Evolutionary conservation across 805 yeast species (phyloP).

Genomic region (Yarrowia sp.): DNA sequence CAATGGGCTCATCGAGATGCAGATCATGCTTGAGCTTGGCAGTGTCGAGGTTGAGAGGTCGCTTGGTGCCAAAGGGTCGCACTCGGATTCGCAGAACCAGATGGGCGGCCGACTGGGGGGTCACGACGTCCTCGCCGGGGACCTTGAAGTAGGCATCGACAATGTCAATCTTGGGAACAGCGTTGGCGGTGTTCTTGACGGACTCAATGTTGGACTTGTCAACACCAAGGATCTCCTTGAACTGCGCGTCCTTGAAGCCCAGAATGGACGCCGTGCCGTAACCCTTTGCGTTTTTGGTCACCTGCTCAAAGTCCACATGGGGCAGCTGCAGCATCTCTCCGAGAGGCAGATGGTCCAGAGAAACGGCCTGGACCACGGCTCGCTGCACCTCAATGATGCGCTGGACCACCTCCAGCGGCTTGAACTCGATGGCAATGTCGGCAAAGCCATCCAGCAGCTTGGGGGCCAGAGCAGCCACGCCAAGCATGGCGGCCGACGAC

Average conservation of each 20-base stretch:
- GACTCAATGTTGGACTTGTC: background rate
- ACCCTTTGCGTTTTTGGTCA: constrained; percentile 14
- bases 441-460: constrained; percentile 66
- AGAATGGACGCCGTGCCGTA: constrained; percentile 16
- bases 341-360: constrained; percentile 46
- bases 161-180: constrained; percentile 67
- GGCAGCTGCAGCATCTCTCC: constrained; percentile 82
- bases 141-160: constrained; percentile 73
- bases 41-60: constrained; percentile 31
- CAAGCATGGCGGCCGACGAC: constrained; percentile 51
- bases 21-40: constrained; percentile 32
- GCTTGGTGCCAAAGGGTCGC: constrained; percentile 58
- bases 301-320: constrained; percentile 52
- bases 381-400: constrained; percentile 66
- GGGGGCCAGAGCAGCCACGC: constrained; percentile 51
- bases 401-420: constrained; percentile 62
- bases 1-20: constrained; percentile 36
- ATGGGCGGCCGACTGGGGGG: constrained; percentile 73
- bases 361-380: constrained; percentile 72
- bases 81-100: constrained; percentile 72
- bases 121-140: constrained; percentile 75
- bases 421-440: constrained; percentile 78
- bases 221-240: constrained; percentile 14
- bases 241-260: constrained; percentile 12
- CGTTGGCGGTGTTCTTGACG: constrained; percentile 34